These are phyloP conservation scores for Plantago ovata DNA, from an alignment of 257 asterid species.

Conservation along the genomic window DNA sequence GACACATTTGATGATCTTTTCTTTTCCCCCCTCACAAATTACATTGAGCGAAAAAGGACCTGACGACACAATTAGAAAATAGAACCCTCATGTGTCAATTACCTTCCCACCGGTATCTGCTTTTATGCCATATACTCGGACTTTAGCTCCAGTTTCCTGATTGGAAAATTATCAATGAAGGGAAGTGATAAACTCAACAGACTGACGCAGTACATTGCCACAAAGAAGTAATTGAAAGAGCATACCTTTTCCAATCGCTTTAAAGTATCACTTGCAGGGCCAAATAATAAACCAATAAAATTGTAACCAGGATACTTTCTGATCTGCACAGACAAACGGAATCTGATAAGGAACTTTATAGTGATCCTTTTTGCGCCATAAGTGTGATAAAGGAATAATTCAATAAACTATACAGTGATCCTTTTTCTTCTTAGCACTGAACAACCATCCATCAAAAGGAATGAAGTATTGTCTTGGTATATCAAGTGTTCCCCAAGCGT, in stretches of 20 bases:
- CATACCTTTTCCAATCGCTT: slow-evolving; percentile 86
- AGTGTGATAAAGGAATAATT: background rate
- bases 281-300: slow-evolving; percentile 61
- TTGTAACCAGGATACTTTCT: slow-evolving; percentile 68
- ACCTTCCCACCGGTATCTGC: slow-evolving; percentile 65
- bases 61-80: slow-evolving; percentile 8
- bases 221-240: slow-evolving; percentile 8
- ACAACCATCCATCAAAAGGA: background rate
- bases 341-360: slow-evolving; percentile 19
- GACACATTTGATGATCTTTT: too few relatives aligned
- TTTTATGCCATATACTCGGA: slow-evolving; percentile 74
- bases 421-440: background rate
- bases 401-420: background rate
- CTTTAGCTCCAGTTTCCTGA: slow-evolving; percentile 95
- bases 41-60: too few relatives aligned
- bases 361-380: too few relatives aligned
- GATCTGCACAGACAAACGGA: slow-evolving; percentile 50
- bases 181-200: slow-evolving; percentile 11
- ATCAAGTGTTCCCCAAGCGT: too few relatives aligned
- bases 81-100: slow-evolving; percentile 20
- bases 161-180: slow-evolving; percentile 16
- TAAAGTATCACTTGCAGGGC: slow-evolving; percentile 63
- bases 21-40: too few relatives aligned
- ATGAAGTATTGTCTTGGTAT: too few relatives aligned
- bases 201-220: slow-evolving; percentile 16